These are phyloP conservation scores for Chalciporus sp. DNA, from an alignment of 1,284 basidiomycete species.

Conservation along the genomic window DNA sequence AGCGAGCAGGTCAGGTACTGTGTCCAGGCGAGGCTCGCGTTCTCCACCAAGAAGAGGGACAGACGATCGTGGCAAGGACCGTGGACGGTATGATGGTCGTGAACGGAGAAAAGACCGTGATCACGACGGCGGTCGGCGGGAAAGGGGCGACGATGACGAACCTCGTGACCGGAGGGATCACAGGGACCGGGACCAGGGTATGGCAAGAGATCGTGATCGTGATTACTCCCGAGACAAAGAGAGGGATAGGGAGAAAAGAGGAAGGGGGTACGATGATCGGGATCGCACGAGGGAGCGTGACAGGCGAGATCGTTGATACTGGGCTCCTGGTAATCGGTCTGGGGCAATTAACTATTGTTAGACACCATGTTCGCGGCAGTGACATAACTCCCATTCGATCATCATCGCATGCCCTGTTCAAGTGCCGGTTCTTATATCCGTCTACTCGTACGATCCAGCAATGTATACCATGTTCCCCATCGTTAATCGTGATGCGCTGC, in stretches of 20 bases:
- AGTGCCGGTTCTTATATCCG: too few relatives aligned
- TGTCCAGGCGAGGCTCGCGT: conserved; percentile 31
- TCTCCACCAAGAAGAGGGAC: conserved; percentile 29
- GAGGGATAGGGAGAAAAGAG: background rate
- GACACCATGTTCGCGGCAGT: too few relatives aligned
- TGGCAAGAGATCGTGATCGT: conserved; percentile 29
- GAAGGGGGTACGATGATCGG: conserved; percentile 8
- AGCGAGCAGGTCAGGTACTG: conserved; percentile 25
- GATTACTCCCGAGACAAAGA: conserved; percentile 27
- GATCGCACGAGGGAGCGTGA: conserved; percentile 27
- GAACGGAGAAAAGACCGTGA: conserved; percentile 33
- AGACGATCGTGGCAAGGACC: conserved; percentile 6
- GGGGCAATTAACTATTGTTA: too few relatives aligned
- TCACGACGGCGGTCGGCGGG: conserved; percentile 11
- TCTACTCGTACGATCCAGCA: too few relatives aligned
- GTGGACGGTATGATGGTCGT: conserved; percentile 25
- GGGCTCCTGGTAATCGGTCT: background rate
- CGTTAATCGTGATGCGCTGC: too few relatives aligned
- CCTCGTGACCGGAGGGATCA: conserved; percentile 25
- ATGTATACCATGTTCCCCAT: too few relatives aligned
- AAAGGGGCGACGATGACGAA: conserved; percentile 16
- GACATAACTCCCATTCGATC: too few relatives aligned
- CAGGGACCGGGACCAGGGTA: conserved; percentile 18
- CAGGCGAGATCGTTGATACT: conserved; percentile 28
- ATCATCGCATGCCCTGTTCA: too few relatives aligned